Evolutionary conservation across 805 yeast genomes (phyloP).

Genomic region (Lachancea lanzarotensis): DNA sequence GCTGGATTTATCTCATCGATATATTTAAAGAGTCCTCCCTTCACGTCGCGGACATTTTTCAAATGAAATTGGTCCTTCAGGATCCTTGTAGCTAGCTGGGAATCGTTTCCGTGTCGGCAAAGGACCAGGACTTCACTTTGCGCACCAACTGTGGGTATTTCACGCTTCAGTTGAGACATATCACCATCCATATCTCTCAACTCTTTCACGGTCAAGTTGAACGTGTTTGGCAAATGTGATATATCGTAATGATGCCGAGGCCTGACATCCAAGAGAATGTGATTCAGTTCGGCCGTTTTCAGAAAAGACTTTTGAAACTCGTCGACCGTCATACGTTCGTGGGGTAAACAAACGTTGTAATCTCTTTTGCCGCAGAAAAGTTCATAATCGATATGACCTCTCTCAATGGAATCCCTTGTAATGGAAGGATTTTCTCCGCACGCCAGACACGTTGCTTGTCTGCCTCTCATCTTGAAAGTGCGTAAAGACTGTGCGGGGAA

Average conservation of each 20-base stretch:
- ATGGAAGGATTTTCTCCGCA: constrained; percentile 56
- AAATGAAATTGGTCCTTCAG: constrained; percentile 47
- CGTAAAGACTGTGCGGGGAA: constrained; percentile 61
- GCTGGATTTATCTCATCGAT: constrained; percentile 49
- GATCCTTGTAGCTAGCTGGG: constrained; percentile 63
- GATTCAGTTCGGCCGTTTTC: constrained; percentile 14
- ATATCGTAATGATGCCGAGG: constrained; percentile 71
- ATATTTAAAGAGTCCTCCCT: constrained; percentile 76
- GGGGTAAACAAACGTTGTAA: constrained; percentile 39
- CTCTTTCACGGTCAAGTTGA: constrained; percentile 57
- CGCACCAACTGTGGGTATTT: constrained; percentile 21
- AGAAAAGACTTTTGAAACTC: constrained; percentile 29
- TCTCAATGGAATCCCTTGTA: constrained; percentile 39
- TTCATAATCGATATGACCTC: constrained; percentile 51
- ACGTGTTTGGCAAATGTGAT: constrained; percentile 49
- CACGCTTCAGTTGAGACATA: constrained; percentile 15
- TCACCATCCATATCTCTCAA: constrained; percentile 33
- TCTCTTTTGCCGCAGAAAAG: constrained; percentile 65
- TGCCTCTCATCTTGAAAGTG: constrained; percentile 71
- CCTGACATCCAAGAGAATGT: constrained; percentile 66
- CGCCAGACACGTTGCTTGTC: constrained; percentile 51
- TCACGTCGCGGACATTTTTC: constrained; percentile 52
- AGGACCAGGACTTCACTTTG: constrained; percentile 47
- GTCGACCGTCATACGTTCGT: constrained; percentile 43
- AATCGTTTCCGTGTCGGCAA: constrained; percentile 89